Evolutionary conservation across 129 eudicot species (phyloP).

Genomic region (Chrysanthemum seticuspe): DNA sequence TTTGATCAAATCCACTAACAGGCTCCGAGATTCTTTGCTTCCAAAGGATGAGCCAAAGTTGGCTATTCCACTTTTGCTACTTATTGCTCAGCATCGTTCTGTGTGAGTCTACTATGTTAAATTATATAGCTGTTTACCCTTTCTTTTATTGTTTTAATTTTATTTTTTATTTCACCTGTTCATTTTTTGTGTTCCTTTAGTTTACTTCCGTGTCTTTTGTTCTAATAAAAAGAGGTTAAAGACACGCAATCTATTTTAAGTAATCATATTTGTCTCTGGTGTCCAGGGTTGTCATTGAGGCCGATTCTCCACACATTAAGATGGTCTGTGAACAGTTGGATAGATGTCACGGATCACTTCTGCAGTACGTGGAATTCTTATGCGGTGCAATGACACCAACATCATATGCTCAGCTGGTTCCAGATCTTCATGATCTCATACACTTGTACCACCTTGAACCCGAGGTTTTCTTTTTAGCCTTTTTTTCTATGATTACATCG

Average conservation of each 20-base stretch:
- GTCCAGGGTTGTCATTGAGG: constrained; percentile 84
- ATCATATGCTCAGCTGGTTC: constrained; percentile 83
- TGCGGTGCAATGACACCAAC: constrained; percentile 80
- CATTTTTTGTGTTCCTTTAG: neutral
- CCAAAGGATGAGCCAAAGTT: constrained; percentile 92
- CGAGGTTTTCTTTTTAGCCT: constrained; percentile 52
- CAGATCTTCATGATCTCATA: constrained; percentile 83
- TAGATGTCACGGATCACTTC: constrained; percentile 97
- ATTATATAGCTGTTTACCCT: neutral
- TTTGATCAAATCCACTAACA: constrained; percentile 83
- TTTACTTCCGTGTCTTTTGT: no score
- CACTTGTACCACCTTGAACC: constrained; percentile 98
- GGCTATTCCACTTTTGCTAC: constrained; percentile 94
- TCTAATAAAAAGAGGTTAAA: neutral
- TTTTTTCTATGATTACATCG: neutral
- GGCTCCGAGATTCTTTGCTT: constrained; percentile 89
- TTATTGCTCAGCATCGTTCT: constrained; percentile 98
- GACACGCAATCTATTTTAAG: constrained; percentile 8
- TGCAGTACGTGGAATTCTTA: constrained; percentile 92
- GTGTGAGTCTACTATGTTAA: constrained; percentile 51
- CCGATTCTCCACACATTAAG: constrained; percentile 87
- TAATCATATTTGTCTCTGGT: constrained; percentile 27
- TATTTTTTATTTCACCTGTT: neutral
- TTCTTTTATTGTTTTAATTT: neutral
- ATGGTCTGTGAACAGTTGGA: constrained; percentile 98